Conservation (phyloP, 139 green algal genomes). For the Haematococcus lacustris region DNA sequence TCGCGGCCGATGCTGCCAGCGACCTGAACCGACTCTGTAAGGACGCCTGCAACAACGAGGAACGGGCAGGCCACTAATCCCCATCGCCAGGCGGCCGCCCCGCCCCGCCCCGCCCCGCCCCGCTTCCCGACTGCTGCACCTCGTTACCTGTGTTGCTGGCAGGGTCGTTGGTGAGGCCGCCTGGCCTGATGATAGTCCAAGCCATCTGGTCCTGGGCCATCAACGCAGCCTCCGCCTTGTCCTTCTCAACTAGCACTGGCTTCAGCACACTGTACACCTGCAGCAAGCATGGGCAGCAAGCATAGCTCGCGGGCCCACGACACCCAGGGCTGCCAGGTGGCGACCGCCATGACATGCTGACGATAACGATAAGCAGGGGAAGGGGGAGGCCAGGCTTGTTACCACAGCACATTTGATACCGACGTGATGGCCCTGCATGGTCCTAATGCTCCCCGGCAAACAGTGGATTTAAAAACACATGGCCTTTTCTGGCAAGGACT, state of each 20-base stretch:
- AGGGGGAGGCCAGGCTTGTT: too few relatives aligned
- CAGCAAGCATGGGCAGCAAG: neutral
- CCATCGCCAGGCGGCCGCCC: neutral
- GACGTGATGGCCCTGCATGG: too few relatives aligned
- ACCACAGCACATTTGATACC: too few relatives aligned
- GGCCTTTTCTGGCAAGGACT: too few relatives aligned
- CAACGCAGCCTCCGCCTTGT: slow-evolving; percentile 89
- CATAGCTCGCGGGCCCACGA: neutral
- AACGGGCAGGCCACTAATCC: neutral
- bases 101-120: neutral
- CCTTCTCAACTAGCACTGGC: slow-evolving; percentile 90
- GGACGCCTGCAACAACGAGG: slow-evolving; percentile 52
- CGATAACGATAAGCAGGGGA: too few relatives aligned
- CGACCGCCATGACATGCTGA: too few relatives aligned
- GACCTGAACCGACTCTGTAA: slow-evolving; percentile 76
- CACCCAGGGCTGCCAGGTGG: too few relatives aligned
- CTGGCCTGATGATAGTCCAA: slow-evolving; percentile 87
- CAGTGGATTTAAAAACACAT: too few relatives aligned
- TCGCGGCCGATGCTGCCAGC: slow-evolving; percentile 68
- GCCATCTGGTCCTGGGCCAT: slow-evolving; percentile 65
- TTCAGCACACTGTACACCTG: slow-evolving; percentile 88
- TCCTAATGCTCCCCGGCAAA: too few relatives aligned
- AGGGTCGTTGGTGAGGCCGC: slow-evolving; percentile 84
- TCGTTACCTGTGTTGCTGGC: slow-evolving; percentile 22
- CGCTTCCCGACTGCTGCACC: neutral